Base-by-base conservation (phyloP, 805 yeast genomes). In the Cyberlindnera petersonii region DNA sequence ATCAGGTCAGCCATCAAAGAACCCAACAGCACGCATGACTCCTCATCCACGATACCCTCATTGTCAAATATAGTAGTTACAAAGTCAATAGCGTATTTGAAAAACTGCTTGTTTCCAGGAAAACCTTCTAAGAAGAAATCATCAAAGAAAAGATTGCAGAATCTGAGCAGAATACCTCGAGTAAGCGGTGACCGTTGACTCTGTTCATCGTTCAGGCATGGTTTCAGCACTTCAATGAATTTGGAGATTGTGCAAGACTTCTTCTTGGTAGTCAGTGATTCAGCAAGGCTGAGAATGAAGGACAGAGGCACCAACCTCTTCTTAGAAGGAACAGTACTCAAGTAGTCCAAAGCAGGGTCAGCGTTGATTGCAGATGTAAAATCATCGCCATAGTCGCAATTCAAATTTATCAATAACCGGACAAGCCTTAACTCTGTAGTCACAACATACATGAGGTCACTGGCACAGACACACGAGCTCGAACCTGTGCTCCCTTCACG, bases 131-230 rank as follows among this genome's bases (percentile, higher is more conserved):
- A 26, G 1, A 63, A 30, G 65, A 75, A 63, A 0, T 47, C 24
- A 11, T 37, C 51, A 4, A 58, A 42, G 28, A 66, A 53, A 1
- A 46, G 22, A 0, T 31, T 18, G 19, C 70, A 45, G 1, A 72
- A 34, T 24, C 50, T 53, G 24, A 71, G 63, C 0, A 66, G 53
- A 0, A 63, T 9, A 24, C 39, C 29, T 5, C 39, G 26, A 13
- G 30, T 34, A 24, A 35, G 9, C 5, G 39, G 34, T 4, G 39
- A 35, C 8, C 39, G 20, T 14, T 35, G 39, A n/a, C 39, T 31
- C 4, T 18, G 21, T 10, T 35, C 39, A 24, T 33, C 29, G 26
- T 35, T 35, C 27, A 35, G 17, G 23, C 39, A 35, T 4, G 39
- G 39, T 10, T 27, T 27, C 34, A 35, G 24, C 4, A 18, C 34